Evolutionary conservation across 441 rosid species (phyloP).

Genomic region (Raphanus hybrid): DNA sequence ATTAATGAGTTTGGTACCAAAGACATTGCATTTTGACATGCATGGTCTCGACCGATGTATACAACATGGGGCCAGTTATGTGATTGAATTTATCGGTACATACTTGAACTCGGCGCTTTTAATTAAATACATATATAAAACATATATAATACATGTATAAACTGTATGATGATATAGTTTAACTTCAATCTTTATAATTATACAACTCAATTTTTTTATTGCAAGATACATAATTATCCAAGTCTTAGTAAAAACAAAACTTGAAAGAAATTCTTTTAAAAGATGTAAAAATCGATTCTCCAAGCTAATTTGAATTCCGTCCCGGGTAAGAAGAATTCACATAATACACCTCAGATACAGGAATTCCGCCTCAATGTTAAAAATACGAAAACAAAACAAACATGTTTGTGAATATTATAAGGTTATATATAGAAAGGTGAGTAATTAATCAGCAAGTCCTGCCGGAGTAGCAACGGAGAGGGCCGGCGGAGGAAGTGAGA

Average conservation of each 20-base stretch:
- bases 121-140: not conserved
- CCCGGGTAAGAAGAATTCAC: slow-evolving; percentile 37
- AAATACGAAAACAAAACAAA: slow-evolving; percentile 2
- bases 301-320: slow-evolving; percentile 30
- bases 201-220: too few species aligned
- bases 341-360: slow-evolving; percentile 39
- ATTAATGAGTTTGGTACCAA: not conserved
- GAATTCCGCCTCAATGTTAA: slow-evolving; percentile 15
- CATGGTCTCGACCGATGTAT: not conserved
- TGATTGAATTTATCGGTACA: slow-evolving; percentile 39
- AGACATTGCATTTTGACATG: slow-evolving; percentile 1
- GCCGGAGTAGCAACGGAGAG: slow-evolving; percentile 55
- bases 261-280: too few species aligned
- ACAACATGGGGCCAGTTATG: slow-evolving; percentile 31
- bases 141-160: not conserved
- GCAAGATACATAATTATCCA: too few species aligned
- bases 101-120: not conserved
- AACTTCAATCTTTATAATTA: too few species aligned
- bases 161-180: too few species aligned
- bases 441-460: slow-evolving; percentile 47
- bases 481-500: slow-evolving; percentile 60
- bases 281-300: not conserved
- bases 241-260: too few species aligned
- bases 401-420: slow-evolving; percentile 1
- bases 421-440: too few species aligned